phyloP scores from a whole-genome alignment of 2,329 filamentous ascomycete genomes.

The Kalaharituber pfeilii region DNA sequence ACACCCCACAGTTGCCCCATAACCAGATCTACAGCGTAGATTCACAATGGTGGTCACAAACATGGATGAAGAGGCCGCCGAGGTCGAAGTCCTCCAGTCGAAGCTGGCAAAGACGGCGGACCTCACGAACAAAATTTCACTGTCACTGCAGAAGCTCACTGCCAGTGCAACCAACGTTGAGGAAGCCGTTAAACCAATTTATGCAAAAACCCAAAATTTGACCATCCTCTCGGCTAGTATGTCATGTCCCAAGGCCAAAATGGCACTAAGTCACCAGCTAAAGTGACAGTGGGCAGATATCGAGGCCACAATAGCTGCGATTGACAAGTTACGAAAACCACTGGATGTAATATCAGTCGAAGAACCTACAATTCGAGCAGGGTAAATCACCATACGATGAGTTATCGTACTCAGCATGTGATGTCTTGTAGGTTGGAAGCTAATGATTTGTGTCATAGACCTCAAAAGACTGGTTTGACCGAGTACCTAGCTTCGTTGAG shows the following conservation, averaged over 20 bases:
- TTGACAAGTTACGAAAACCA: conserved; percentile 77
- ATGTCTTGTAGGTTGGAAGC: conserved; percentile 18
- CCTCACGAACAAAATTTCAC: conserved; percentile 89
- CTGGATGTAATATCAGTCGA: conserved; percentile 82
- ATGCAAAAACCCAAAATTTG: conserved; percentile 75
- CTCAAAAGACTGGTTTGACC: conserved; percentile 60
- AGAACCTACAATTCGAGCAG: conserved; percentile 74
- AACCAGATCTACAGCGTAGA: no score
- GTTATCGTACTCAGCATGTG: not conserved
- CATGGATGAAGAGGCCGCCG: conserved; percentile 52
- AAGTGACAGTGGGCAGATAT: conserved; percentile 54
- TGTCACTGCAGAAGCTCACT: conserved; percentile 66
- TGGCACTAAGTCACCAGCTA: conserved; percentile 4
- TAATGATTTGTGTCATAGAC: conserved; percentile 31
- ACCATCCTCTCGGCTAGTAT: conserved; percentile 70
- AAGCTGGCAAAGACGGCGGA: conserved; percentile 79
- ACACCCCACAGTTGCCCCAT: not conserved
- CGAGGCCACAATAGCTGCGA: conserved; percentile 67
- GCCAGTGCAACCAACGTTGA: conserved; percentile 77
- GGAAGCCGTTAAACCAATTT: conserved; percentile 81
- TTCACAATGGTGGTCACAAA: not conserved
- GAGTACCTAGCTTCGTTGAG: conserved; percentile 83
- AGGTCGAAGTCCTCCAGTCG: conserved; percentile 53
- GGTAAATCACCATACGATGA: conserved; percentile 38
- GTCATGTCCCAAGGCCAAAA: conserved; percentile 21